These are phyloP conservation scores for Anastatica hierochuntica DNA, from an alignment of 345 rosid genomes.

Conservation along the genomic window DNA sequence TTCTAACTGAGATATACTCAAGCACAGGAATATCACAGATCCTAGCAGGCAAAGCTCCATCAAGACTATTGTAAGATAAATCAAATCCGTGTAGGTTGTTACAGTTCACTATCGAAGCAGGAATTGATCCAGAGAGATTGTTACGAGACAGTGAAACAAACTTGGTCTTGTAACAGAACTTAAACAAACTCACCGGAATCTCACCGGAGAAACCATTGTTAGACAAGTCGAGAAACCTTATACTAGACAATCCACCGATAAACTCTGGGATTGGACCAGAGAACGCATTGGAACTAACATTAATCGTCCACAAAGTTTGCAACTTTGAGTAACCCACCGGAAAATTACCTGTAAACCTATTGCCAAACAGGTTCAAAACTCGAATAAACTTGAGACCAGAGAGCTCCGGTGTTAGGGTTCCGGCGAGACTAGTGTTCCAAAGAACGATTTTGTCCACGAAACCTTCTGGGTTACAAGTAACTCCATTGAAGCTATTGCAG, in stretches of 20 bases:
- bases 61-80: conserved; percentile 65
- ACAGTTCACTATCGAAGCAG: conserved; percentile 59
- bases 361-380: conserved; percentile 81
- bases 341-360: conserved; percentile 68
- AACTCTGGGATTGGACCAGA: conserved; percentile 89
- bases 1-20: conserved; percentile 50
- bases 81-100: conserved; percentile 72
- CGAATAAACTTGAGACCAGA: conserved; percentile 65
- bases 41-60: conserved; percentile 45
- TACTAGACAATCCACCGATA: conserved; percentile 62
- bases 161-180: conserved; percentile 59
- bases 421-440: conserved; percentile 78
- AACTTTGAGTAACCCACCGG: conserved; percentile 60
- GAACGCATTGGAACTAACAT: conserved; percentile 79
- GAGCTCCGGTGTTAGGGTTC: conserved; percentile 53
- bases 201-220: conserved; percentile 54
- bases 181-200: conserved; percentile 64
- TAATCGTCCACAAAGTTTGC: conserved; percentile 77
- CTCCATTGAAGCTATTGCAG: conserved; percentile 60
- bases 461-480: conserved; percentile 60
- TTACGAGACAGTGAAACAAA: conserved; percentile 70
- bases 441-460: conserved; percentile 75
- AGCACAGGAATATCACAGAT: conserved; percentile 57
- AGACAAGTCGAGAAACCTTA: conserved; percentile 91
- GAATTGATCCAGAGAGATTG: conserved; percentile 62